Conservation (phyloP, 176 grass and related monocot species). For the Rhynchospora pubera region DNA sequence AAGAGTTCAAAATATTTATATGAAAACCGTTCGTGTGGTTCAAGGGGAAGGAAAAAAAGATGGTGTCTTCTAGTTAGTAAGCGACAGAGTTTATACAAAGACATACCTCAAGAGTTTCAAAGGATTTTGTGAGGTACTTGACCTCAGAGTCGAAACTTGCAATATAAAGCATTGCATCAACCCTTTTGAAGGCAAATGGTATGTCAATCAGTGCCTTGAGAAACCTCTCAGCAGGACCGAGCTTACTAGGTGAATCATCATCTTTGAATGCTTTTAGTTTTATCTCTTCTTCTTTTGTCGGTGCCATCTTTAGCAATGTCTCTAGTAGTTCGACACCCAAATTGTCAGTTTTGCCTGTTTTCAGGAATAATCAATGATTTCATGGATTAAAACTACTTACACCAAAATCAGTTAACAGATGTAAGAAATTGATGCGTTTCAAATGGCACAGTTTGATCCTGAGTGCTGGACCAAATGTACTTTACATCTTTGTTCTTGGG, state of each 20-base stretch:
- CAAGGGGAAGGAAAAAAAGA: background rate
- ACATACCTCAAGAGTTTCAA: slow-evolving; percentile 93
- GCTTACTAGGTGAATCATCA: slow-evolving; percentile 54
- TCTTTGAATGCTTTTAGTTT: slow-evolving; percentile 89
- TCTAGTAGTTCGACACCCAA: slow-evolving; percentile 80
- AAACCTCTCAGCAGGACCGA: slow-evolving; percentile 80
- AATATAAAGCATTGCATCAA: slow-evolving; percentile 97
- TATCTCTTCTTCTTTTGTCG: slow-evolving; percentile 95
- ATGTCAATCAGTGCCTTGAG: slow-evolving; percentile 90
- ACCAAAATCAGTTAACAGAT: background rate
- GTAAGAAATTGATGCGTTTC: background rate
- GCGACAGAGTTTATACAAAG: background rate
- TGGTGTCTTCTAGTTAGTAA: background rate
- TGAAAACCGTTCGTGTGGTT: too few species aligned
- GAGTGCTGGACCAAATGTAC: background rate
- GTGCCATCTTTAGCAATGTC: slow-evolving; percentile 98
- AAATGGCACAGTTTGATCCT: background rate
- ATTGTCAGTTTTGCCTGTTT: slow-evolving; percentile 70
- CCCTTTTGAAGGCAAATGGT: slow-evolving; percentile 95
- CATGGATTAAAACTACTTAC: slow-evolving; percentile 15
- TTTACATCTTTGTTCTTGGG: background rate
- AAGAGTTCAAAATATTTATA: background rate
- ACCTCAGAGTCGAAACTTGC: slow-evolving; percentile 91
- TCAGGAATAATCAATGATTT: slow-evolving; percentile 18
- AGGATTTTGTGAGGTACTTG: slow-evolving; percentile 89